phyloP scores from a whole-genome alignment of 192 early-diverging fungal genomes.

The Umbelopsis sp. region DNA sequence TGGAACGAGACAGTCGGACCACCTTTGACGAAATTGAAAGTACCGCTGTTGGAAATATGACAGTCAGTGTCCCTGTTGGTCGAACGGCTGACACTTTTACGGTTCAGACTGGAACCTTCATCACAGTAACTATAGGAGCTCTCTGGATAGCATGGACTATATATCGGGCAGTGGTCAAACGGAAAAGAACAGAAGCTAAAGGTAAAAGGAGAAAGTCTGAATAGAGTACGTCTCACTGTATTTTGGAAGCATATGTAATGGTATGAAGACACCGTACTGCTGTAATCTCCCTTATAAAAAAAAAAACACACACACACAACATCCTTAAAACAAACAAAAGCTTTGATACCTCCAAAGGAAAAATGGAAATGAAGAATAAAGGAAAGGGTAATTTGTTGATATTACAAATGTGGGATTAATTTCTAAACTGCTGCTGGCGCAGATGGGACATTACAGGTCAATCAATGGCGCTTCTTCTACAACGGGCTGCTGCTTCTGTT shows the following conservation, averaged over 20 bases:
- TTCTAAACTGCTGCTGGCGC: not conserved
- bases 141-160: slow-evolving; percentile 24
- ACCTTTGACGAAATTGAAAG: slow-evolving; percentile 14
- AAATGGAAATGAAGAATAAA: not conserved
- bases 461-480: slow-evolving; percentile 62
- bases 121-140: slow-evolving; percentile 5
- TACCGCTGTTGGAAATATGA: not conserved
- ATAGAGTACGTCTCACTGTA: not conserved
- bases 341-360: not conserved
- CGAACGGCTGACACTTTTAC: not conserved
- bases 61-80: slow-evolving; percentile 20
- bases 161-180: slow-evolving; percentile 12
- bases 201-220: slow-evolving; percentile 41
- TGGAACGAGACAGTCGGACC: slow-evolving; percentile 4
- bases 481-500: slow-evolving; percentile 21
- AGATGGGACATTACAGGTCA: slow-evolving; percentile 41
- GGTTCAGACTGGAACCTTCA: slow-evolving; percentile 16
- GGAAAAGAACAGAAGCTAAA: slow-evolving; percentile 31
- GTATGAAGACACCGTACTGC: not conserved
- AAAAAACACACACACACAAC: too few relatives aligned
- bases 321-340: not conserved
- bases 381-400: not conserved
- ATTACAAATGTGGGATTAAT: not conserved
- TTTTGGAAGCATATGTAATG: not conserved
- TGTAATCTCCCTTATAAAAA: not conserved